Evolutionary conservation across 495 filamentous ascomycete genomes (phyloP), one percentile per base, ranked within the genome.

Genomic region (Podospora sp.): DNA sequence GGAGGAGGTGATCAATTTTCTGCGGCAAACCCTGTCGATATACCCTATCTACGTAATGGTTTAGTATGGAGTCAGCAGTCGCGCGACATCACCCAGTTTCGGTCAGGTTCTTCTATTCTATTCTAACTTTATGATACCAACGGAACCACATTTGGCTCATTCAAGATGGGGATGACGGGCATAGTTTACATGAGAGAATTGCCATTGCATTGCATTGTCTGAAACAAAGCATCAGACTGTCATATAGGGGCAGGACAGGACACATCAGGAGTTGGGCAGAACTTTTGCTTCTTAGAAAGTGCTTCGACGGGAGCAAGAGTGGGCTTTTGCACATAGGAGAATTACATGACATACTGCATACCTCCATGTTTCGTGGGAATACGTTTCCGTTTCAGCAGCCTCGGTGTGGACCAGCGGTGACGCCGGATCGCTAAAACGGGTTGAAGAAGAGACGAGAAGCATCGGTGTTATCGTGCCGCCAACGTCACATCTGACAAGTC

Each of bases 1-100:
- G 82, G 82, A 74, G 81, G 63, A 76, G 81, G 67, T 78, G 68
- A 76, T 53, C 24, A n/a, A 6, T 9, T 24, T n/a, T 46, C 20
- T 49, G 16, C 59, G 26, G 20, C 21, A 9, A 40, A 14, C 18
- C 9, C 20, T 61, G 22, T 22, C 58, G 6, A 21, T 33, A 0
- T 24, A 25, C 11, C 21, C 11, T 56, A 46, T 46, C 40, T 46
- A 46, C 40, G 40, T 46, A 46, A 46, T 46, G 40, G 40, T 46
- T 46, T 46, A 46, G 53, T 26, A 16, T 57, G 21, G 21, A 57
- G 11, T 24, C 53, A 21, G 22, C 22, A 12, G 25, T 52, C 40
- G 52, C 36, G 60, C 60, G 60, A 29, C 60, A 21, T 26, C 11
- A 14, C 6, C 2, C 16, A 36, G 21, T 24, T 63, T 56, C 16